Percentiles rank a stretch among this genome's conserved stretches.
phyloP scores from a whole-genome alignment of 495 filamentous ascomycete species.

The Penicillium turbatum region DNA sequence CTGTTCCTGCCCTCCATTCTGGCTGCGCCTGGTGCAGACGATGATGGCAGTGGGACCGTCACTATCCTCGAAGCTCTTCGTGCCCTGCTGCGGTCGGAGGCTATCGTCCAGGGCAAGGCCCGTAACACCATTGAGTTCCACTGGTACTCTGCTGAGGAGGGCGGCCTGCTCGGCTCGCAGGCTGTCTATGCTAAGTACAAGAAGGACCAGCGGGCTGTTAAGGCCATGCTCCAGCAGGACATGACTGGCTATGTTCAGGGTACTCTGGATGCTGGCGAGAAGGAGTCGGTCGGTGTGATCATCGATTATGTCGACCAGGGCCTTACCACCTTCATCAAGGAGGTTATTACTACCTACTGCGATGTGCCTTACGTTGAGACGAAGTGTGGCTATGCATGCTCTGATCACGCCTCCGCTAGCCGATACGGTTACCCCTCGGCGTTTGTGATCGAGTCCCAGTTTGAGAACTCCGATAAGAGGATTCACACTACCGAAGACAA shows the following conservation, averaged over 20 bases:
- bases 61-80: conserved; percentile 72
- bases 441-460: conserved; percentile 91
- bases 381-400: conserved; percentile 96
- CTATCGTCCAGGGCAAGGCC: conserved; percentile 48
- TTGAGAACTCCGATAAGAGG: conserved; percentile 77
- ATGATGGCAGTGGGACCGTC: conserved; percentile 72
- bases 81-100: conserved; percentile 55
- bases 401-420: conserved; percentile 92
- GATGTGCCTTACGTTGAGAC: conserved; percentile 85
- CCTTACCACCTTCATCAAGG: conserved; percentile 89
- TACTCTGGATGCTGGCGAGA: conserved; percentile 75
- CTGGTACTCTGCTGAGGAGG: conserved; percentile 93
- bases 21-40: conserved; percentile 70
- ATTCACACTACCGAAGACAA: conserved; percentile 89
- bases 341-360: conserved; percentile 82
- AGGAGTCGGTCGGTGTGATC: conserved; percentile 88
- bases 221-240: conserved; percentile 98
- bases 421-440: conserved; percentile 94
- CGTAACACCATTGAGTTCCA: conserved; percentile 91
- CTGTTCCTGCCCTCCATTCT: conserved; percentile 81
- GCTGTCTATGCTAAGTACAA: conserved; percentile 86
- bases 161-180: conserved; percentile 79
- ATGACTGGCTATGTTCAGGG: conserved; percentile 92
- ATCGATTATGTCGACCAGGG: conserved; percentile 81
- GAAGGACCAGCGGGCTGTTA: conserved; percentile 67